Evolutionary conservation across 768 basidiomycete genomes (phyloP).

Genomic region (Mycena vitilis): DNA sequence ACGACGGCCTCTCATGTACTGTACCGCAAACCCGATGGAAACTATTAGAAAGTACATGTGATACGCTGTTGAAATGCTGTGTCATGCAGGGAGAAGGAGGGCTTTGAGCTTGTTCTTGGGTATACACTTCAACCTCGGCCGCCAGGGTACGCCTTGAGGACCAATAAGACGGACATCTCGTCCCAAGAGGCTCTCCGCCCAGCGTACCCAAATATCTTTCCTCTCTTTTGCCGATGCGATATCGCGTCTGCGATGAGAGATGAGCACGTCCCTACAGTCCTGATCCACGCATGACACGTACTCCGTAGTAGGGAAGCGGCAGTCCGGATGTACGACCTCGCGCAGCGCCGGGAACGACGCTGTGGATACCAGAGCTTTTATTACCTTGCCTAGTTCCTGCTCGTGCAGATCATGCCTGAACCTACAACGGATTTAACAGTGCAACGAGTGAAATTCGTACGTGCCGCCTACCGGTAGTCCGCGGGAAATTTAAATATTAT

Average conservation of each 20-base stretch:
- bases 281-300: background rate
- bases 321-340: constrained; percentile 11
- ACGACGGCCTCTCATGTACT: too few relatives aligned
- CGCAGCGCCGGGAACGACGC: constrained; percentile 15
- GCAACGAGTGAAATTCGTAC: background rate
- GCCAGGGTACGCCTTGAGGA: background rate
- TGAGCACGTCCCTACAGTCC: background rate
- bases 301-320: constrained; percentile 15
- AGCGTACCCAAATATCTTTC: constrained; percentile 9
- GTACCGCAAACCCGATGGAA: too few relatives aligned
- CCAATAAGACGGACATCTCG: constrained; percentile 3
- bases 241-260: constrained; percentile 13
- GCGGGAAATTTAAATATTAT: background rate
- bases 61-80: too few relatives aligned
- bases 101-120: background rate
- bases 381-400: too few relatives aligned
- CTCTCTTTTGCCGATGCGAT: too few relatives aligned
- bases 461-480: background rate
- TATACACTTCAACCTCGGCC: constrained; percentile 13
- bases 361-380: background rate
- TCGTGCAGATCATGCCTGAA: too few relatives aligned
- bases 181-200: constrained; percentile 13
- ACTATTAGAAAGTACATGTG: too few relatives aligned
- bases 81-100: too few relatives aligned
- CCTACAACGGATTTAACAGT: constrained; percentile 10